Percentiles rank a stretch among this genome's conserved stretches.
phyloP scores from a whole-genome alignment of 225 moss, liverwort and hornwort genomes.

The Lunularia cruciata region DNA sequence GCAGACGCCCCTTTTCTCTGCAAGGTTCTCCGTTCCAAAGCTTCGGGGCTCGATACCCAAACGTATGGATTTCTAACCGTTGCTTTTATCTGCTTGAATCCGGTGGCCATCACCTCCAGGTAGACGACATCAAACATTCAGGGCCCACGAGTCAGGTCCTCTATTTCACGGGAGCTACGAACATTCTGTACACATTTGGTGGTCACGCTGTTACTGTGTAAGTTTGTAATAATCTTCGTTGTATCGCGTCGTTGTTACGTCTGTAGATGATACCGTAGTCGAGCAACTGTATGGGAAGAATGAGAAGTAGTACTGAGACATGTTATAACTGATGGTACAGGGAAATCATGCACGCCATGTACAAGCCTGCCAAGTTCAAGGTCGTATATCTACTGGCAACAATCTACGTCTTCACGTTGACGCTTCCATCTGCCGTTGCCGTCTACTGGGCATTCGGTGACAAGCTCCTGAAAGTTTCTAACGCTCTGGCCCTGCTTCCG shows the following conservation, averaged over 20 bases:
- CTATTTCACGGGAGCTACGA: constrained; percentile 81
- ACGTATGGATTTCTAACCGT: background rate
- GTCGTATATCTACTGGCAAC: constrained; percentile 77
- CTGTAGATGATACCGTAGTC: too few relatives aligned
- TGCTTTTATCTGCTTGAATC: background rate
- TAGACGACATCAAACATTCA: constrained; percentile 45
- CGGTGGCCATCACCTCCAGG: constrained; percentile 33
- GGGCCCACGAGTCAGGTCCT: constrained; percentile 56
- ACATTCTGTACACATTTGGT: constrained; percentile 85
- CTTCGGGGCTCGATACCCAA: background rate
- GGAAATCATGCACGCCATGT: constrained; percentile 98
- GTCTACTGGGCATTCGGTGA: constrained; percentile 98
- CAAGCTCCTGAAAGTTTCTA: constrained; percentile 59
- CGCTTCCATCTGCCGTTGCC: constrained; percentile 81
- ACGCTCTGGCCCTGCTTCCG: constrained; percentile 79
- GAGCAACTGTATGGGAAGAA: too few relatives aligned
- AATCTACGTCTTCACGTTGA: constrained; percentile 89
- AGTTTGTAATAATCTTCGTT: constrained; percentile 19
- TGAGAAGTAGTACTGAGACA: background rate
- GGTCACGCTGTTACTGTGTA: constrained; percentile 89
- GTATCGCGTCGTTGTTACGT: too few relatives aligned
- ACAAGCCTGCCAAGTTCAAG: constrained; percentile 90
- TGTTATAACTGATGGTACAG: constrained; percentile 35
- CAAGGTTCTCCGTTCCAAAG: background rate
- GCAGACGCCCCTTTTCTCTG: background rate